These are phyloP conservation scores for Fallopia convolvulus DNA, from an alignment of 148 eudicot species.

Conservation along the genomic window DNA sequence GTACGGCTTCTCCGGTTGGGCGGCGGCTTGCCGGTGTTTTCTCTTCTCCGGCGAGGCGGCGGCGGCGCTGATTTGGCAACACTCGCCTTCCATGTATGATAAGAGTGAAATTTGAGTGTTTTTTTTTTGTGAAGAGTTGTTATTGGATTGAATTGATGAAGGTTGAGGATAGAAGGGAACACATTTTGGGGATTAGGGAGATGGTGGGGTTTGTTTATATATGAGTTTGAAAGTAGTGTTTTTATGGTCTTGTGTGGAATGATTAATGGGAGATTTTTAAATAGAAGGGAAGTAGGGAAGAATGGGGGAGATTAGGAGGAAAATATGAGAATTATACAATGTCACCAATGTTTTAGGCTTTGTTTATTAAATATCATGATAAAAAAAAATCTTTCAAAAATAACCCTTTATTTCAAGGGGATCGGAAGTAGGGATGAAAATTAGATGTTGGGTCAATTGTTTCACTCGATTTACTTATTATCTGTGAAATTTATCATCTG, in stretches of 20 bases:
- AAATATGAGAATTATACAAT: too few species aligned
- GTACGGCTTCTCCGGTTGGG: conserved; percentile 45
- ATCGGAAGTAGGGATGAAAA: too few species aligned
- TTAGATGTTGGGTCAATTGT: too few species aligned
- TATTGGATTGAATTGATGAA: neutral
- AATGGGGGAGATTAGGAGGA: too few species aligned
- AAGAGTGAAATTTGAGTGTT: neutral
- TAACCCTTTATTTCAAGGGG: too few species aligned
- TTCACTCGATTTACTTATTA: too few species aligned
- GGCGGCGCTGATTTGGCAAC: neutral
- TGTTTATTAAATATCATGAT: too few species aligned
- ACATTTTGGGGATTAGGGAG: neutral
- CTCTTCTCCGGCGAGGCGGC: neutral
- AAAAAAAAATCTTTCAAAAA: too few species aligned
- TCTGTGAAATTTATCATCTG: too few species aligned
- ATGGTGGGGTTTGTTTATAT: neutral
- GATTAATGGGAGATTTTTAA: neutral
- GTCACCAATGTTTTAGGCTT: too few species aligned
- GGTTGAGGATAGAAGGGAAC: neutral
- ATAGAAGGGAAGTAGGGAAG: too few species aligned
- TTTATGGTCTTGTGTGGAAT: neutral
- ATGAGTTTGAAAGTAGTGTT: neutral
- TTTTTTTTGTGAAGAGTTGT: neutral
- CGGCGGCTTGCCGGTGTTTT: neutral
- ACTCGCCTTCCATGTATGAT: neutral